These are phyloP conservation scores for Aureobasidium subglaciale DNA, from an alignment of 2,329 filamentous ascomycete genomes.

Conservation along the genomic window DNA sequence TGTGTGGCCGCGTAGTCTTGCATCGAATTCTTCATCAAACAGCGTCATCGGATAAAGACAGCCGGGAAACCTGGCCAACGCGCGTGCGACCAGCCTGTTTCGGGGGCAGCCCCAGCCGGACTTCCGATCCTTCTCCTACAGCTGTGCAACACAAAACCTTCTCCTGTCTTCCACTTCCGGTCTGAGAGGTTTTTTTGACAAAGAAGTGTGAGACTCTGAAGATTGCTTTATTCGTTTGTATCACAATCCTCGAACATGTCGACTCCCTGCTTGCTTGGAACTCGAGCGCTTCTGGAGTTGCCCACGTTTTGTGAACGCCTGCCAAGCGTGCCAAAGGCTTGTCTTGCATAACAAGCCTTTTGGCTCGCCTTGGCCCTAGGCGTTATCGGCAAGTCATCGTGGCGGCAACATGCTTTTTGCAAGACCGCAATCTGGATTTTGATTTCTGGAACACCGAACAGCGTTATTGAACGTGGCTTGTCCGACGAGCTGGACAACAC, in stretches of 20 bases:
- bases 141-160: neutral
- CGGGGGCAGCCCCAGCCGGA: neutral
- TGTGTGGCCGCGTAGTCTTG: conserved; percentile 10
- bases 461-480: conserved; percentile 4
- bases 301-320: neutral
- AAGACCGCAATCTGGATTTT: neutral
- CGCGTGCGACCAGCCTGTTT: neutral
- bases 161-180: too few relatives aligned
- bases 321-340: too few relatives aligned
- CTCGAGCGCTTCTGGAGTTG: neutral
- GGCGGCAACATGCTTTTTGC: neutral
- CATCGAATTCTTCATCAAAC: conserved; percentile 2
- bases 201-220: neutral
- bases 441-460: neutral
- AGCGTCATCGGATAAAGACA: conserved; percentile 8
- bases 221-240: neutral
- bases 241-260: neutral
- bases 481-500: neutral
- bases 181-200: too few relatives aligned
- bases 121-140: neutral
- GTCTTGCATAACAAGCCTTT: conserved; percentile 3
- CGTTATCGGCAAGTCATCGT: neutral
- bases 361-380: neutral
- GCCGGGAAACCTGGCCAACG: neutral
- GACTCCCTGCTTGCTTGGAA: neutral